phyloP scores from a whole-genome alignment of 148 eudicot species.

The Fallopia convolvulus region DNA sequence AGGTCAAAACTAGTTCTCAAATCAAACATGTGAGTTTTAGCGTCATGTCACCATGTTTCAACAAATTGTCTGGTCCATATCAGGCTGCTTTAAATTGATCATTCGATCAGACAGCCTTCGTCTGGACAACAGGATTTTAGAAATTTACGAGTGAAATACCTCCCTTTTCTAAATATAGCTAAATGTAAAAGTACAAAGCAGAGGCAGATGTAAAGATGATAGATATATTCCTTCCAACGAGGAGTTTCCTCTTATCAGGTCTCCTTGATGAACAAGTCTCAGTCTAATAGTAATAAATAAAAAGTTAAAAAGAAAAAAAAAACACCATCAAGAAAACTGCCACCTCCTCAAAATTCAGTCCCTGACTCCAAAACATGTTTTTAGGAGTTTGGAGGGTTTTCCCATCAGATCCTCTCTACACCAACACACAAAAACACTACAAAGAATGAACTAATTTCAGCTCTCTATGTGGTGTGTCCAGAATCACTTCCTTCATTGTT shows the following conservation, averaged over 20 bases:
- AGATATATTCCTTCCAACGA: slow-evolving; percentile 2
- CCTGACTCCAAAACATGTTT: background rate
- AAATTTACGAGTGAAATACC: too few species aligned
- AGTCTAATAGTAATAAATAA: background rate
- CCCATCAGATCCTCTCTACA: background rate
- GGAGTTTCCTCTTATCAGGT: background rate
- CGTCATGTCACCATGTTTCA: too few species aligned
- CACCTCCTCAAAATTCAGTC: slow-evolving; percentile 10
- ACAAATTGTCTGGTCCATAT: too few species aligned
- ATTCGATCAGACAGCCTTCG: too few species aligned
- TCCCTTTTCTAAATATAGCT: too few species aligned
- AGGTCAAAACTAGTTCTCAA: too few species aligned
- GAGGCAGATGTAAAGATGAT: background rate
- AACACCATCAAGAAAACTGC: background rate
- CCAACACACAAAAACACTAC: slow-evolving; percentile 8
- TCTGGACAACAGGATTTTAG: too few species aligned
- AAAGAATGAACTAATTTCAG: slow-evolving; percentile 6
- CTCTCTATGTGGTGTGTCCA: background rate
- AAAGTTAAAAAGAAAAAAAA: background rate
- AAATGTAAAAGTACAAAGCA: too few species aligned
- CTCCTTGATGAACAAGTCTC: background rate
- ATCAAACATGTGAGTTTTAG: too few species aligned
- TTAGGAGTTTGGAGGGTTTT: background rate
- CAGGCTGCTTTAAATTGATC: too few species aligned
- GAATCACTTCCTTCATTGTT: background rate